phyloP scores from a whole-genome alignment of 2,329 filamentous ascomycete species.

The Colletotrichum liriopes region DNA sequence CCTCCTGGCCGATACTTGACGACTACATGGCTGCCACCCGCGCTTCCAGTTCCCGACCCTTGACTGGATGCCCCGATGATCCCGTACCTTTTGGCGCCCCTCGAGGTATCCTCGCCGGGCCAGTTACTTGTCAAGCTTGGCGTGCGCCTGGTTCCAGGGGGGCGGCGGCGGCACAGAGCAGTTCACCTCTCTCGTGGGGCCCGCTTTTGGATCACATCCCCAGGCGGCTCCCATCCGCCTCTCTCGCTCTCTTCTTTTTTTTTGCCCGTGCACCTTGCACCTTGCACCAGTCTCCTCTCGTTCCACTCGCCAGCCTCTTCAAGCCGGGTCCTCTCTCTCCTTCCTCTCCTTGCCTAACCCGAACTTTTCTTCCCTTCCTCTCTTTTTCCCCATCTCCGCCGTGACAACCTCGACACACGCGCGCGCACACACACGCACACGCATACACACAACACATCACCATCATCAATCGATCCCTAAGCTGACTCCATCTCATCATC shows the following conservation, averaged over 20 bases:
- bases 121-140: conserved; percentile 37
- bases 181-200: conserved; percentile 30
- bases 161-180: conserved; percentile 28
- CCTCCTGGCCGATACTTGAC: conserved; percentile 16
- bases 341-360: conserved; percentile 36
- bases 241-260: conserved; percentile 17
- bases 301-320: conserved; percentile 43
- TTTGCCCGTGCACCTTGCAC: conserved; percentile 28
- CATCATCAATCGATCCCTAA: conserved; percentile 26
- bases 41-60: background rate
- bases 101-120: conserved; percentile 14
- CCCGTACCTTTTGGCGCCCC: conserved; percentile 9
- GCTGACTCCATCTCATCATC: conserved; percentile 19
- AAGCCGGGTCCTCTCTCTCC: conserved; percentile 33
- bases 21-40: conserved; percentile 14
- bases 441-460: conserved; percentile 19
- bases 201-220: conserved; percentile 25
- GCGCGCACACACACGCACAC: conserved; percentile 23
- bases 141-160: conserved; percentile 30
- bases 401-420: conserved; percentile 41
- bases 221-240: conserved; percentile 41
- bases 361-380: conserved; percentile 35
- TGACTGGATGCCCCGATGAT: background rate
- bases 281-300: conserved; percentile 35
- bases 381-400: conserved; percentile 31